These are phyloP conservation scores for Xylariales sp. DNA, from an alignment of 2,329 filamentous ascomycete genomes.

Conservation along the genomic window DNA sequence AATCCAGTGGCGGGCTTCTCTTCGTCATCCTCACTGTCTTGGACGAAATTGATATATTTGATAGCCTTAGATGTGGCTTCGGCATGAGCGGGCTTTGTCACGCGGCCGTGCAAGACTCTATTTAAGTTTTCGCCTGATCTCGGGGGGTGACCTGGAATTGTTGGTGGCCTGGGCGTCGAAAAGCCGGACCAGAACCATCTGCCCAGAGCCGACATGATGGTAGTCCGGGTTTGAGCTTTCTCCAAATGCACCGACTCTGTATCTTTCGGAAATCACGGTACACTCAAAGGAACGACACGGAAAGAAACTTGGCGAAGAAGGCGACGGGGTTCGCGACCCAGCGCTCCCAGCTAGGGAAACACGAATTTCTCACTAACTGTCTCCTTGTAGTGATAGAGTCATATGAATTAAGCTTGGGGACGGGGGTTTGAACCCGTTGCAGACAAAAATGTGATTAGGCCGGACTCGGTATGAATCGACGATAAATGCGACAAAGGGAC, in stretches of 20 bases:
- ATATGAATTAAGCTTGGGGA: neutral
- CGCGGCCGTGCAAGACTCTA: slow-evolving; percentile 41
- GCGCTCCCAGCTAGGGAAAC: neutral
- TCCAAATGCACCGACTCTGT: neutral
- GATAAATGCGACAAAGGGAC: slow-evolving; percentile 17
- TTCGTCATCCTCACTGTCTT: neutral
- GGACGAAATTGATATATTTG: neutral
- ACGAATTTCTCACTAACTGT: neutral
- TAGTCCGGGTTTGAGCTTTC: neutral
- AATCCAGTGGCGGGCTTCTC: neutral
- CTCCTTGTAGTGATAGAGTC: neutral
- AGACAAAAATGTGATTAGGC: neutral
- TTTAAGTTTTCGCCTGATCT: slow-evolving; percentile 15
- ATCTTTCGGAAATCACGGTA: neutral
- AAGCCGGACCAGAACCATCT: slow-evolving; percentile 33
- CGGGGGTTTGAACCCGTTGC: neutral
- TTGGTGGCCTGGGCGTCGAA: slow-evolving; percentile 8
- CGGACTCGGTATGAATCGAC: neutral
- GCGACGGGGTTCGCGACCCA: neutral
- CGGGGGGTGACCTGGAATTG: neutral
- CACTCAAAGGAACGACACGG: neutral
- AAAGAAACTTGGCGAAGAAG: neutral
- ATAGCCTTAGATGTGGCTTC: neutral
- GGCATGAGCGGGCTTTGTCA: slow-evolving; percentile 35
- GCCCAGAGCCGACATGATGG: slow-evolving; percentile 35